Evolutionary conservation across 176 grass and related monocot species (phyloP).

Genomic region (Hordeum marinum): DNA sequence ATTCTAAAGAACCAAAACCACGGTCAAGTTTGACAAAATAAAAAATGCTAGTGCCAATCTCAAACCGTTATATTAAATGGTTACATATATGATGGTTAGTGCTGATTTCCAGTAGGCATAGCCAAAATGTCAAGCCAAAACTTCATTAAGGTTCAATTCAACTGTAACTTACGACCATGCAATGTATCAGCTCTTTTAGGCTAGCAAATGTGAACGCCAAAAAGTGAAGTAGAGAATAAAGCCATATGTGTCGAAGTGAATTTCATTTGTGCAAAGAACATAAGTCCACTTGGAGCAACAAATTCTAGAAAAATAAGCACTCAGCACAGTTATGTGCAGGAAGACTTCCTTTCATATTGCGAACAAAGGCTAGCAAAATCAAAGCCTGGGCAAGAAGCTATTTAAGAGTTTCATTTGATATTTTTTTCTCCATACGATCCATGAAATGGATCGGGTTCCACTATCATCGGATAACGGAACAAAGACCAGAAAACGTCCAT

Average conservation of each 20-base stretch:
- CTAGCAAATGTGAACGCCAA: background rate
- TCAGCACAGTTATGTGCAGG: background rate
- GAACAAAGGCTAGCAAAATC: background rate
- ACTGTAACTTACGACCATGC: background rate
- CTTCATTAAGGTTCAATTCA: background rate
- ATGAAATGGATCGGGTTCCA: too few species aligned
- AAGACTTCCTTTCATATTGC: slow-evolving; percentile 2
- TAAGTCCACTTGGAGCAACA: background rate
- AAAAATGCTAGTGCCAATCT: background rate
- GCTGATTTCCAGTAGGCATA: background rate
- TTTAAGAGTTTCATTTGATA: background rate
- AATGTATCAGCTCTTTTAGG: background rate
- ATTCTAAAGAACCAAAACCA: background rate
- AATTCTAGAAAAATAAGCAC: background rate
- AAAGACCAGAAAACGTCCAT: too few species aligned
- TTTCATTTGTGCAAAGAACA: slow-evolving; percentile 4
- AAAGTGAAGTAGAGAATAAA: background rate
- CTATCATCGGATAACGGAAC: too few species aligned
- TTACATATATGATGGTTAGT: background rate
- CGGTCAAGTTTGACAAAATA: background rate
- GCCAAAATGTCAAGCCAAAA: background rate
- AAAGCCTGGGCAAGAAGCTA: background rate
- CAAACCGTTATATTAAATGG: background rate
- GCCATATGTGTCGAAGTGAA: background rate
- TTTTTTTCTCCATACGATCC: too few species aligned